phyloP scores from a whole-genome alignment of 2,329 filamentous ascomycete species.

The Cadophora malorum region DNA sequence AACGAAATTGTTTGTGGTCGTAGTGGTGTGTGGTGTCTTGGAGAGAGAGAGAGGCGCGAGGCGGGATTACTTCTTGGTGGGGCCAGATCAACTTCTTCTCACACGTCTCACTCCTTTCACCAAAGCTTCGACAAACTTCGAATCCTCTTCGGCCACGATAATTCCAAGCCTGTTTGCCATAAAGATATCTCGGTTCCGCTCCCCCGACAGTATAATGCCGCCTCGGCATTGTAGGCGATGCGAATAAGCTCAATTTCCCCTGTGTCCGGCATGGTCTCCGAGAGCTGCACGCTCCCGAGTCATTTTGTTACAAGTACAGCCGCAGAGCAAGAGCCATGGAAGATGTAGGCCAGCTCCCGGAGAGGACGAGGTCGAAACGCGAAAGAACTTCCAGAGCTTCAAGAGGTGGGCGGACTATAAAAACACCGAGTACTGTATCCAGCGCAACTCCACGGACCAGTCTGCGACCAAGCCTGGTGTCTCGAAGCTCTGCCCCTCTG shows the following conservation, averaged over 20 bases:
- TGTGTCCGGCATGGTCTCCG: conserved; percentile 32
- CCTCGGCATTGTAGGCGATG: conserved; percentile 7
- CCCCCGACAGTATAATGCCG: conserved; percentile 6
- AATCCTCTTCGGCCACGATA: neutral
- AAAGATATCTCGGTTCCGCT: neutral
- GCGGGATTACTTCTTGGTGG: conserved; percentile 16
- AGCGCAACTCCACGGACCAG: conserved; percentile 31
- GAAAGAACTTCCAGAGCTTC: conserved; percentile 23
- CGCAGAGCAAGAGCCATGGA: conserved; percentile 28
- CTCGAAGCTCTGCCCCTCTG: conserved; percentile 35
- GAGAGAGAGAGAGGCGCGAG: neutral
- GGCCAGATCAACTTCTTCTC: conserved; percentile 15
- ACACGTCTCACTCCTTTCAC: neutral
- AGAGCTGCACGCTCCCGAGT: conserved; percentile 32
- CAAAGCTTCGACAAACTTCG: neutral
- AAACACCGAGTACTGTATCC: conserved; percentile 23
- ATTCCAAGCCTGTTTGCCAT: neutral
- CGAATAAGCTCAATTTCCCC: conserved; percentile 17
- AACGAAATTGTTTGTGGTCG: neutral
- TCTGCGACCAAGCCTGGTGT: conserved; percentile 24
- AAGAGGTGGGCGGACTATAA: conserved; percentile 21
- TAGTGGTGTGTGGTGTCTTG: neutral
- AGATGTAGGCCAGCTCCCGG: conserved; percentile 26
- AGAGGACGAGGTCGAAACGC: conserved; percentile 26
- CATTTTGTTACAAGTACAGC: conserved; percentile 10